Evolutionary conservation across 1,284 basidiomycete genomes (phyloP).

Genomic region (Leccinum angustisporum): DNA sequence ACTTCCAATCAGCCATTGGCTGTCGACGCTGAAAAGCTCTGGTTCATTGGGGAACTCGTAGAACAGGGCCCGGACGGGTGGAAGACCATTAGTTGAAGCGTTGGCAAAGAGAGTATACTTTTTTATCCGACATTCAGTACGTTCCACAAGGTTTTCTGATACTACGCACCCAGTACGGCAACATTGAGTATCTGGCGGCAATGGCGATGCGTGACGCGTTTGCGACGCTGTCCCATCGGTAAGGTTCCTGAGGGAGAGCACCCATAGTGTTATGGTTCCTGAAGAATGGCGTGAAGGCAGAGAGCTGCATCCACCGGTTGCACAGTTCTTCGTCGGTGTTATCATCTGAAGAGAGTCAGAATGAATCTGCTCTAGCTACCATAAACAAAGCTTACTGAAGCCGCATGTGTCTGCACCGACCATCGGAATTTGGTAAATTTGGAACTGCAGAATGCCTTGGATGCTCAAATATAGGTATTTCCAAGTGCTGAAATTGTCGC

Average conservation of each 20-base stretch:
- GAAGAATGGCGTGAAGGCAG: conserved; percentile 75
- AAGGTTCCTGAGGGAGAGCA: conserved; percentile 71
- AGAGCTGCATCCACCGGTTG: conserved; percentile 79
- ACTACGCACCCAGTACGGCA: conserved; percentile 71
- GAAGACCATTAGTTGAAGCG: conserved; percentile 60
- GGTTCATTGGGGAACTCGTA: conserved; percentile 74
- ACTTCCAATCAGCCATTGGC: conserved; percentile 70
- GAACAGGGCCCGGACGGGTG: conserved; percentile 71
- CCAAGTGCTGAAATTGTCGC: conserved; percentile 73
- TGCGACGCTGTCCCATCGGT: conserved; percentile 73
- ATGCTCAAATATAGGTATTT: conserved; percentile 58
- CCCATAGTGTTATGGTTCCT: conserved; percentile 64
- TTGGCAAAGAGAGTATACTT: conserved; percentile 80
- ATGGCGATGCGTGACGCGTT: conserved; percentile 73
- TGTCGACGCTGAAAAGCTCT: conserved; percentile 60
- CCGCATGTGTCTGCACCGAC: conserved; percentile 76
- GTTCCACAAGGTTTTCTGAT: not conserved
- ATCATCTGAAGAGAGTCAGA: conserved; percentile 39
- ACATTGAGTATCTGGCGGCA: conserved; percentile 59
- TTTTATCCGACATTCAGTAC: conserved; percentile 27
- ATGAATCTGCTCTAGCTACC: conserved; percentile 1
- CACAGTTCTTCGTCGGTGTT: conserved; percentile 83
- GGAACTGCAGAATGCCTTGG: conserved; percentile 74
- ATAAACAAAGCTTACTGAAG: conserved; percentile 44
- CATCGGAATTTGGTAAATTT: conserved; percentile 74